A percentile compares a stretch with the other conserved stretches of the same genome.
Conservation (phyloP, 75 land plant genomes). For the Pseudotsuga menziesii region DNA sequence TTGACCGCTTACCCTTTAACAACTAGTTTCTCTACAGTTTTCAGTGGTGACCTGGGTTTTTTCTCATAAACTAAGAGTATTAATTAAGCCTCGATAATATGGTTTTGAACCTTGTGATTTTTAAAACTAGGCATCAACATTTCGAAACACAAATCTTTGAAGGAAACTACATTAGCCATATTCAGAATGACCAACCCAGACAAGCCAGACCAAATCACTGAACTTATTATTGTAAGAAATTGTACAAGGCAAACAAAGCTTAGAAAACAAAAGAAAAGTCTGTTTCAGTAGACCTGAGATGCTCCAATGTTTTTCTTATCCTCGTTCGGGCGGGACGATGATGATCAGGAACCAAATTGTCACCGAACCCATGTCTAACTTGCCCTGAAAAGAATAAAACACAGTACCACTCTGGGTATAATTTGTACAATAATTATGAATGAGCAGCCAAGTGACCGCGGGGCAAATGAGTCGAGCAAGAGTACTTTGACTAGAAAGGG, state of each 20-base stretch:
- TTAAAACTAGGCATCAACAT: no score
- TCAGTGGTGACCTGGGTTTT: no score
- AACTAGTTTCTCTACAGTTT: no score
- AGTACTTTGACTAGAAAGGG: not conserved
- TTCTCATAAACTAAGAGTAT: no score
- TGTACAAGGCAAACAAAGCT: not conserved
- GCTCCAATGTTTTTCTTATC: not conserved
- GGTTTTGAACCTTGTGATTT: no score
- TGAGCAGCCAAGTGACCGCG: slow-evolving; percentile 3
- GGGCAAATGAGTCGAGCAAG: not conserved
- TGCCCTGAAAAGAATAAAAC: not conserved
- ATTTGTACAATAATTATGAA: not conserved
- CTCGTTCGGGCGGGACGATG: not conserved
- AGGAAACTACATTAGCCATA: not conserved
- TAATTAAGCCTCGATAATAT: no score
- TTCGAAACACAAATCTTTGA: no score
- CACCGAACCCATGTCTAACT: not conserved
- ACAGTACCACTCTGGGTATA: slow-evolving; percentile 7
- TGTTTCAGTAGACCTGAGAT: slow-evolving; percentile 8
- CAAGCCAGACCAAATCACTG: no score
- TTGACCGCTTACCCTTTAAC: no score
- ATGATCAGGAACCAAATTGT: not conserved
- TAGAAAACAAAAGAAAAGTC: not conserved
- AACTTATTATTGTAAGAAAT: not conserved
- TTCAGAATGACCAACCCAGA: no score